Evolutionary conservation across 768 basidiomycete genomes (phyloP), one percentile per base, ranked within the genome.

Genomic region (Tricholomella constricta): DNA sequence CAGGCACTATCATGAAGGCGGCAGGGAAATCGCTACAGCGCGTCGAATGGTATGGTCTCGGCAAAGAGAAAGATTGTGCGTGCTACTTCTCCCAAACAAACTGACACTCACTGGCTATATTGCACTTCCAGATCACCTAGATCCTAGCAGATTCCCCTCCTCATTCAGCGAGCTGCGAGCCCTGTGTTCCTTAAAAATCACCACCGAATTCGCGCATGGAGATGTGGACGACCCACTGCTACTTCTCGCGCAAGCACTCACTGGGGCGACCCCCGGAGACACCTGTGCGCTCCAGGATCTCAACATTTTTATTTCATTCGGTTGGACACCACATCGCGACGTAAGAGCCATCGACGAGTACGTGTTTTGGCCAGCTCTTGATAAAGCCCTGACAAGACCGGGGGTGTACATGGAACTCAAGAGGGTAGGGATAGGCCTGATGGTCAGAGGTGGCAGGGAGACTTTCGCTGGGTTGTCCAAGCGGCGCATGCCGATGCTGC

Each of bases 311-410:
- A n/a, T n/a, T n/a, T n/a, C n/a, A n/a, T n/a, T n/a, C n/a, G n/a
- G n/a, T n/a, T n/a, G n/a, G n/a, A n/a, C n/a, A n/a, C n/a, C n/a
- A 45, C 26, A 51, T 58, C 55, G 57, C 17, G 57, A 58, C 41
- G 40, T 27, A 34, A 27, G 48, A 11, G 35, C 43, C 34, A 35
- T 58, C n/a, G 48, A 48, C 34, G 29, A 45, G 27, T 58, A 58
- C 27, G 44, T 45, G 6, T 32, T 58, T 25, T 58, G 57, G 57
- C 54, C 45, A 17, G 27, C 14, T 2, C 25, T 58, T 2, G 54
- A 58, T 25, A 12, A 25, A 17, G 54, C 54, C 2, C 37, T 56
- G 20, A 43, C 54, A 7, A 36, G 50, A 22, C 45, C 41, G 6
- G 17, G 19, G 27, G 49, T 52, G 15, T 58, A 35, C 35, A 15